Evolutionary conservation across 2,329 filamentous ascomycete species (phyloP).

Genomic region (Hawksworthiomyces lignivorus): DNA sequence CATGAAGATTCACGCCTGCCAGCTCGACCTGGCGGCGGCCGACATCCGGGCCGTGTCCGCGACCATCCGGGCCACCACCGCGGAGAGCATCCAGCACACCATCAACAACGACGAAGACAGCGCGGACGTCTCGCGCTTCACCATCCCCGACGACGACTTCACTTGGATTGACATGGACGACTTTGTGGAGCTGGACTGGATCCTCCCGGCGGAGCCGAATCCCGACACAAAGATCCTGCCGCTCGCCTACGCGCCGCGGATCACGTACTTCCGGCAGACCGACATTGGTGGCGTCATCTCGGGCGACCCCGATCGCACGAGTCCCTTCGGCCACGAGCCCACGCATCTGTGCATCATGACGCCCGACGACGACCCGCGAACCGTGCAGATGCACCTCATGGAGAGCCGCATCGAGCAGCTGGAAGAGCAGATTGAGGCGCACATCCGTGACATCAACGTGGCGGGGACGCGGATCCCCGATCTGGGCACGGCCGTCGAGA

Average conservation of each 20-base stretch:
- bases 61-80: constrained; percentile 71
- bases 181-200: constrained; percentile 97
- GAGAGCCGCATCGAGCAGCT: constrained; percentile 72
- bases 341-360: constrained; percentile 97
- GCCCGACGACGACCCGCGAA: constrained; percentile 76
- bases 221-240: constrained; percentile 92
- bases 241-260: constrained; percentile 82
- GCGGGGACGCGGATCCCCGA: constrained; percentile 58
- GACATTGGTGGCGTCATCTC: constrained; percentile 77
- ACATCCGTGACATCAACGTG: constrained; percentile 65
- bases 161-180: constrained; percentile 99
- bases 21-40: constrained; percentile 83
- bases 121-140: constrained; percentile 77
- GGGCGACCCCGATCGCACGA: constrained; percentile 74
- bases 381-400: constrained; percentile 81
- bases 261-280: constrained; percentile 96
- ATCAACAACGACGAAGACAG: constrained; percentile 48
- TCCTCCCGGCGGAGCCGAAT: constrained; percentile 79
- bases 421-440: constrained; percentile 67
- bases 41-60: constrained; percentile 92
- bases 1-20: constrained; percentile 92
- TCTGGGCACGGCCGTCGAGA: constrained; percentile 45
- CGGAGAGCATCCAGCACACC: constrained; percentile 60
- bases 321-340: constrained; percentile 85
- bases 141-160: constrained; percentile 89